Conservation (phyloP, 768 basidiomycete species). For the Amylocystis lapponica region DNA sequence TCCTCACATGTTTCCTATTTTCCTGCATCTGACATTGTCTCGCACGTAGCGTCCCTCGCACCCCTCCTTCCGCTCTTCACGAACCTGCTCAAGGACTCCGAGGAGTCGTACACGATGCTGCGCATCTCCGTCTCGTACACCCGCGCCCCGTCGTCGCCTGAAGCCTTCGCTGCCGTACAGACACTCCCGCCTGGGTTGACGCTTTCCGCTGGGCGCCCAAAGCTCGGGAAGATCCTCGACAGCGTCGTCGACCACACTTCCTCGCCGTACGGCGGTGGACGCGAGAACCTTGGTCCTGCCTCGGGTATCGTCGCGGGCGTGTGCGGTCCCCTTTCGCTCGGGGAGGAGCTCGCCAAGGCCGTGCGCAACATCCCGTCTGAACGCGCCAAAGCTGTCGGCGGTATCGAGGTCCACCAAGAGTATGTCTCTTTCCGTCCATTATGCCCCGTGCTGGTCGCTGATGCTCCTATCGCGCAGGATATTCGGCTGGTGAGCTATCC, state of each 20-base stretch:
- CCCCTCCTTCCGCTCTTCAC: conserved; percentile 34
- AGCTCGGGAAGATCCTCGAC: conserved; percentile 12
- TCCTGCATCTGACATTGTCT: conserved; percentile 11
- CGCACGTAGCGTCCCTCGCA: conserved; percentile 26
- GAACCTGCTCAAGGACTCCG: conserved; percentile 30
- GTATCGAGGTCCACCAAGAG: conserved; percentile 38
- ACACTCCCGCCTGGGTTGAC: conserved; percentile 25
- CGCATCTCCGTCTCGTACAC: conserved; percentile 41
- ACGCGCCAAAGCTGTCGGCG: conserved; percentile 31
- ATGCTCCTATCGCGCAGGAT: not conserved
- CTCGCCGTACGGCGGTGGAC: conserved; percentile 7
- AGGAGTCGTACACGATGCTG: conserved; percentile 21
- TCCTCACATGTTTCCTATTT: conserved; percentile 6
- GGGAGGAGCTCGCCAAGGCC: conserved; percentile 31
- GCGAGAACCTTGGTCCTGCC: conserved; percentile 6
- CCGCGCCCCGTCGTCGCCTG: conserved; percentile 20
- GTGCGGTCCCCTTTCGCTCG: conserved; percentile 36
- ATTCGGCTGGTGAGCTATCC: conserved; percentile 2
- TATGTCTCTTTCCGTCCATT: conserved; percentile 18
- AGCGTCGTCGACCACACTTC: conserved; percentile 21
- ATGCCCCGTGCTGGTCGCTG: not conserved
- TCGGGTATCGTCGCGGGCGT: conserved; percentile 36
- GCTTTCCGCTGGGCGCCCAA: conserved; percentile 25
- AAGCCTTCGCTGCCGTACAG: conserved; percentile 13
- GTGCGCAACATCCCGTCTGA: conserved; percentile 30